Evolutionary conservation across 106 monocot genomes (phyloP), one percentile per base, ranked within the genome.

Genomic region (Acorus calamus): DNA sequence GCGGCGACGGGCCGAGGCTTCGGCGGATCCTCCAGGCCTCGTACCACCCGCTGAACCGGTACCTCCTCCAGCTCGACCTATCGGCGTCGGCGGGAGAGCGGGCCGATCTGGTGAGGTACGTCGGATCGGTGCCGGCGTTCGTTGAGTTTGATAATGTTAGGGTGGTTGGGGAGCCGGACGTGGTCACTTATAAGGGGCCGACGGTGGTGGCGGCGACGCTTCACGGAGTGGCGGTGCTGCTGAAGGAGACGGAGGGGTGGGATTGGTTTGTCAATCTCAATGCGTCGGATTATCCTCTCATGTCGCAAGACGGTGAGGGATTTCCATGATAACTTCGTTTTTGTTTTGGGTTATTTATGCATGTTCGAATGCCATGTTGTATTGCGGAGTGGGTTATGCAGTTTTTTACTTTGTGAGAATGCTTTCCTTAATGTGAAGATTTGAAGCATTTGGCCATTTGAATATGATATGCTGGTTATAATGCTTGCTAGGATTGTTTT

Each of bases 21-120:
- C 69, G 63, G 64, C 61, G 93, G 44, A 45, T 86, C 44, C 75
- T 94, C 3, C 66, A 62, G 64, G 89, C 93, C 8, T 63, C 68
- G 8, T 94, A 89, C 77, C 89, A 94, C 55, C 93, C 89, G 47
- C 59, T 72, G 82, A 93, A 93, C 67, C 67, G 53, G 56, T 93
- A 93, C 72, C 47, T 93, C 14, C 59, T 94, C 52, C 77, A 80
- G 51, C 70, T 92, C 70, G 82, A 83, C 72, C 71, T 62, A n/a
- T 61, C 71, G 12, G 71, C 71, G 9, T 55, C 71, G 66, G 11
- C 48, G 8, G 79, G 75, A 8, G 93, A 94, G 72, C 60, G 74
- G 48, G 69, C 57, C 63, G 84, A 88, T 79, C 76, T 92, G 59
- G 60, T 5, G 14, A 43, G 42, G 53, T 66, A 42, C 42, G 14